Conservation (phyloP, 148 eudicot genomes). For the Vaccinium myrtillus region DNA sequence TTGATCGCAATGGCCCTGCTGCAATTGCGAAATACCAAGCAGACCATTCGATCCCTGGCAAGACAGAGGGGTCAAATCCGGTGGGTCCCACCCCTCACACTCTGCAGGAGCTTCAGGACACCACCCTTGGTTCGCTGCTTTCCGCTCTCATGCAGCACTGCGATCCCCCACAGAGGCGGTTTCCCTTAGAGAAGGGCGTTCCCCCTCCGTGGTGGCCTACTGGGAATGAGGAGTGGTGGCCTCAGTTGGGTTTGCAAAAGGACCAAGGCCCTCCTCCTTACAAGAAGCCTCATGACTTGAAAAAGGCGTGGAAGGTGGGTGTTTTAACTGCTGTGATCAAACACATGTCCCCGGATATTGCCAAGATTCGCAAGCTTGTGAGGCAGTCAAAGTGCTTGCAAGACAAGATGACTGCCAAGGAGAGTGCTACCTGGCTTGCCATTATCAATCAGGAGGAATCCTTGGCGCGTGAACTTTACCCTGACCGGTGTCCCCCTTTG, state of each 20-base stretch:
- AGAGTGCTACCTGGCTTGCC: conserved; percentile 70
- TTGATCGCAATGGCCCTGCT: conserved; percentile 69
- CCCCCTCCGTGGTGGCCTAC: conserved; percentile 83
- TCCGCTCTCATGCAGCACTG: conserved; percentile 80
- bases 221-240: conserved; percentile 73
- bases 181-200: conserved; percentile 64
- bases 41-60: conserved; percentile 39
- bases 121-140: conserved; percentile 62
- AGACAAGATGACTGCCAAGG: conserved; percentile 78
- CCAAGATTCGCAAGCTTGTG: conserved; percentile 63
- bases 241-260: conserved; percentile 44
- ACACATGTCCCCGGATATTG: conserved; percentile 68
- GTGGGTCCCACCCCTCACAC: conserved; percentile 53
- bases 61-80: conserved; percentile 31
- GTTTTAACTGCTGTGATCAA: conserved; percentile 69
- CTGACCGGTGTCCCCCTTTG: conserved; percentile 46
- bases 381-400: conserved; percentile 73
- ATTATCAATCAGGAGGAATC: conserved; percentile 61
- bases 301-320: conserved; percentile 74
- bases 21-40: conserved; percentile 55
- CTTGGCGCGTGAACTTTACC: conserved; percentile 56
- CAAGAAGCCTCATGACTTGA: conserved; percentile 78
- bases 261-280: conserved; percentile 59
- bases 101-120: conserved; percentile 65
- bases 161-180: conserved; percentile 70